Percentiles rank a stretch among this genome's conserved stretches.
These are phyloP conservation scores for Yamadazyma membranifaciens DNA, from an alignment of 1,139 yeast genomes.

Conservation along the genomic window DNA sequence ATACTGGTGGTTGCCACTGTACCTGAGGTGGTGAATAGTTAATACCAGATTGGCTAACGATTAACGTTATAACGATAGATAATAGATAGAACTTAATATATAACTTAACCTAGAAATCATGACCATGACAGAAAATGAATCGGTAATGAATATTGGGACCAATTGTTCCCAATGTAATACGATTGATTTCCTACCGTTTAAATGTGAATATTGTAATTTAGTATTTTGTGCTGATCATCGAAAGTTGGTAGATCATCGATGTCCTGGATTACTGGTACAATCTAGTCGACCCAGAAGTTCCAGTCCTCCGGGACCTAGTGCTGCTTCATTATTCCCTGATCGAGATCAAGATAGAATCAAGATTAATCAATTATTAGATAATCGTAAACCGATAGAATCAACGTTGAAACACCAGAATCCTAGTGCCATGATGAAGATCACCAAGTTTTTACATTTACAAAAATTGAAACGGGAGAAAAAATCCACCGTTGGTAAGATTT, in stretches of 20 bases:
- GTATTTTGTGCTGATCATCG: constrained; percentile 62
- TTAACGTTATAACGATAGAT: no score
- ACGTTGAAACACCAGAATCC: constrained; percentile 29
- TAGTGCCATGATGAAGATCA: constrained; percentile 46
- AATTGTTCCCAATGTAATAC: constrained; percentile 64
- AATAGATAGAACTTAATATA: no score
- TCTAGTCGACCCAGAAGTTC: constrained; percentile 11
- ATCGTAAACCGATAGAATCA: constrained; percentile 26
- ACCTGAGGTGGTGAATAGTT: no score
- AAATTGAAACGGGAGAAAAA: constrained; percentile 15
- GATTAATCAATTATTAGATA: constrained; percentile 34
- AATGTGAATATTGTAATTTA: constrained; percentile 55
- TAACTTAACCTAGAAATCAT: not conserved
- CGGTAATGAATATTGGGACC: constrained; percentile 63
- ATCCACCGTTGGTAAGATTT: not conserved
- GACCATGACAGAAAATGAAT: constrained; percentile 4
- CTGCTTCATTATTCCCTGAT: constrained; percentile 56
- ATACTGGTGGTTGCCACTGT: no score
- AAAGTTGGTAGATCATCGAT: constrained; percentile 44
- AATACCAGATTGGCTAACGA: no score
- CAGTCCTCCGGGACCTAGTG: constrained; percentile 26
- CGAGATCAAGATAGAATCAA: constrained; percentile 38
- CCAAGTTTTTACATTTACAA: constrained; percentile 41
- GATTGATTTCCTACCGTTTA: constrained; percentile 69
- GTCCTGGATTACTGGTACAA: constrained; percentile 26